Conservation (phyloP, 805 yeast genomes). For the Metschnikowia arizonensis region DNA sequence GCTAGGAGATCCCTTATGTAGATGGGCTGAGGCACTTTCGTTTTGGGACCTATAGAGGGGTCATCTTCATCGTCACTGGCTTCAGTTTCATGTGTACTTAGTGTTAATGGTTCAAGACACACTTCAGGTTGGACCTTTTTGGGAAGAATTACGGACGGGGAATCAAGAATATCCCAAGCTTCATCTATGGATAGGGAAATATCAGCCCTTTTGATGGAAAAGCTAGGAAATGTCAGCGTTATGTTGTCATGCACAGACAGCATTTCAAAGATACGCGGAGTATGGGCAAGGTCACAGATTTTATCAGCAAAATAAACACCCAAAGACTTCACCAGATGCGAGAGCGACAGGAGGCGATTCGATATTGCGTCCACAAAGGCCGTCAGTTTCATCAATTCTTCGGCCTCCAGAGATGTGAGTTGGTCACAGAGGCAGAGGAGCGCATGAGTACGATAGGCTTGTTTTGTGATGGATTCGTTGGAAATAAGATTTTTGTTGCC, state of each 20-base stretch:
- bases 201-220: background rate
- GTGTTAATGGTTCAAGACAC: constrained; percentile 1
- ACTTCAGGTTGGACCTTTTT: background rate
- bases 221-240: background rate
- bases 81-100: constrained; percentile 9
- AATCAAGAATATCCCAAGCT: constrained; percentile 21
- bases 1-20: constrained; percentile 69
- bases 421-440: constrained; percentile 35
- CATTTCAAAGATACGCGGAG: constrained; percentile 31
- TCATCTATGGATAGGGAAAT: constrained; percentile 8
- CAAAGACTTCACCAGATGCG: constrained; percentile 42
- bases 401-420: constrained; percentile 17
- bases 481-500: constrained; percentile 36
- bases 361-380: constrained; percentile 51
- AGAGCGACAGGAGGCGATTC: constrained; percentile 48
- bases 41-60: constrained; percentile 37
- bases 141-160: constrained; percentile 13
- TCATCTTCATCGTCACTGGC: constrained; percentile 49
- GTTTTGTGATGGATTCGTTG: constrained; percentile 38
- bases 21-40: constrained; percentile 47
- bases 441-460: constrained; percentile 46
- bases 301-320: constrained; percentile 59
- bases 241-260: constrained; percentile 4
- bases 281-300: constrained; percentile 32
- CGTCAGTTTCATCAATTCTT: constrained; percentile 30